Evolutionary conservation across 2,329 filamentous ascomycete genomes (phyloP).

Genomic region (Ophiostoma perfectum): DNA sequence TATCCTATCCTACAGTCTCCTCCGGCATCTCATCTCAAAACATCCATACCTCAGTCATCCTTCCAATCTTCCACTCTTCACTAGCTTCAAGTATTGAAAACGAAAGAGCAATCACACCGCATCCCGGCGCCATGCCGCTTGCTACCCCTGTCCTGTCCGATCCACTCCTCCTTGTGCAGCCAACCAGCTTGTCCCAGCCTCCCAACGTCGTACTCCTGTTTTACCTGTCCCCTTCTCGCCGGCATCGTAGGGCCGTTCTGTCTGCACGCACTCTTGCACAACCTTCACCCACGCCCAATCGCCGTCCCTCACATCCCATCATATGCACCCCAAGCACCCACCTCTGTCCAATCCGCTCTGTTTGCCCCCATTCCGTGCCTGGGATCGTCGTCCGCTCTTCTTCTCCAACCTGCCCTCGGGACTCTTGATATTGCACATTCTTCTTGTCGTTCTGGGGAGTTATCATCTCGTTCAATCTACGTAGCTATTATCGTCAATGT

Average conservation of each 20-base stretch:
- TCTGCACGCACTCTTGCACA: neutral
- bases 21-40: too few relatives aligned
- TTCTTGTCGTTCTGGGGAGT: too few relatives aligned
- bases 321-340: neutral
- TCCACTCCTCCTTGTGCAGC: neutral
- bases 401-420: too few relatives aligned
- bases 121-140: neutral
- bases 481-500: too few relatives aligned
- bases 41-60: too few relatives aligned
- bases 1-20: too few relatives aligned
- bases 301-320: neutral
- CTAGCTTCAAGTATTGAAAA: neutral
- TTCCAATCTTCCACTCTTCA: too few relatives aligned
- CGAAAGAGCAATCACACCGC: neutral
- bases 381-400: neutral
- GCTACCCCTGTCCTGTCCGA: constrained; percentile 10
- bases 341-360: neutral
- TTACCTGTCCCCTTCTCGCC: constrained; percentile 3
- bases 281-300: neutral
- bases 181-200: constrained; percentile 8
- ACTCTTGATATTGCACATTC: too few relatives aligned
- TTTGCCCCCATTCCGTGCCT: neutral
- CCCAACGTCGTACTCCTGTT: constrained; percentile 5
- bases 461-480: too few relatives aligned
- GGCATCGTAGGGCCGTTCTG: constrained; percentile 6